These are phyloP conservation scores for Angomonas deanei DNA, from an alignment of 208 protist species.

Conservation along the genomic window DNA sequence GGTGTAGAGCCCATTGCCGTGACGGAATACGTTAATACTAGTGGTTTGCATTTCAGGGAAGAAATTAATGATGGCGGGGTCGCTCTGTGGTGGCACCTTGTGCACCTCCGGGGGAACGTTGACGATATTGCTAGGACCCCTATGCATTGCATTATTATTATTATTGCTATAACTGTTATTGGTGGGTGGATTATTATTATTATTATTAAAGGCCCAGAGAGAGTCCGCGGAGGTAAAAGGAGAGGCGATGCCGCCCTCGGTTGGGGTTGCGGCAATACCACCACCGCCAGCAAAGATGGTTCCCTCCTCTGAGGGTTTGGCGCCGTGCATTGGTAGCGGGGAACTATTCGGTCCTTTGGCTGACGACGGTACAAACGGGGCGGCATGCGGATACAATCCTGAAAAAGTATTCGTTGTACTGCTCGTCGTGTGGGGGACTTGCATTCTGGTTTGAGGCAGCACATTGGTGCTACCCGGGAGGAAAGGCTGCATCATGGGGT, in stretches of 20 bases:
- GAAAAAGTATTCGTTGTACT: too few species aligned
- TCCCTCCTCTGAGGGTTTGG: too few species aligned
- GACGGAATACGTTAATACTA: not conserved
- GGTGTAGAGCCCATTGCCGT: not conserved
- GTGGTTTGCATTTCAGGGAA: not conserved
- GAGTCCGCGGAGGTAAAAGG: not conserved
- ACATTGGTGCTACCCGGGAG: too few species aligned
- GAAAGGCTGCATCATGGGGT: too few species aligned
- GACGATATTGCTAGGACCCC: not conserved
- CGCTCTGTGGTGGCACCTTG: not conserved
- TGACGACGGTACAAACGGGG: too few species aligned
- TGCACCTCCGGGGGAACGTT: not conserved
- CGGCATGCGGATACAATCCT: too few species aligned
- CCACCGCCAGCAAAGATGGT: too few species aligned
- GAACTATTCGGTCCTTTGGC: too few species aligned
- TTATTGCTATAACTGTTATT: slow-evolving; percentile 6
- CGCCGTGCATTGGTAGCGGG: too few species aligned
- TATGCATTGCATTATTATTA: not conserved
- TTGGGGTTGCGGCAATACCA: not conserved
- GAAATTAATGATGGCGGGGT: not conserved
- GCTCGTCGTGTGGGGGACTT: too few species aligned
- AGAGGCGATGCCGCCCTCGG: not conserved
- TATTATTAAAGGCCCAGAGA: not conserved
- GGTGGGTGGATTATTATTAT: not conserved
- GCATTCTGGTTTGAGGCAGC: too few species aligned